Evolutionary conservation across 2,329 filamentous ascomycete genomes (phyloP), one percentile per base, ranked within the genome.

Genomic region (Trichoderma brevicompactum): DNA sequence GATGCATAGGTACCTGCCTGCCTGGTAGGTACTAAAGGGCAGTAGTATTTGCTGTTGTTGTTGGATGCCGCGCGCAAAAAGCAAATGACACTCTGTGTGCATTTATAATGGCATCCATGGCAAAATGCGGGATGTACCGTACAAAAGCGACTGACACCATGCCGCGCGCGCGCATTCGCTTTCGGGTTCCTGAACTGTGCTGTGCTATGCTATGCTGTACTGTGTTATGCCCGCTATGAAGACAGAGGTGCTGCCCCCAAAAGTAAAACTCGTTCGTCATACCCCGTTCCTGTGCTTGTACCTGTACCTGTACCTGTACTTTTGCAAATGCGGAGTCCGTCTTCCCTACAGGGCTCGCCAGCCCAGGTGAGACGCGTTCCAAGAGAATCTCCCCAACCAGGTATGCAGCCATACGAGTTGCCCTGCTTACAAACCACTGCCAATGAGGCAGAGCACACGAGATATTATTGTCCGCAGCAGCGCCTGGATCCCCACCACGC

Each of bases 401-500:
- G 23, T 28, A 28, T 28, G 23, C 23, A 28, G 23, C 23, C 23
- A 28, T 28, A 28, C 23, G 23, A 28, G 23, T 28, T 28, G 48
- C 48, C 48, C 36, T 54, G 52, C 52, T 54, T 54, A 54, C 52
- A 54, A 41, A 60, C 56, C 44, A 50, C 17, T 28, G 44, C 55
- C 12, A 59, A 48, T 28, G 55, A 59, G 55, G 55, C 55, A 36
- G 55, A 59, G 28, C 38, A 23, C 55, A 44, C 55, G 23, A 55
- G 38, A n/a, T 48, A 15, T 9, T 19, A 46, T 46, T 58, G 32
- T 59, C 55, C 55, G 55, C 43, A 59, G 55, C 55, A 59, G 55
- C 43, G 55, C 55, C 55, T 28, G 43, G 44, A 23, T 49, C 43
- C 49, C 56, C 56, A 60, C 56, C 43, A 41, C 40, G 56, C n/a